A percentile compares a stretch with the other conserved stretches of the same genome.
These are phyloP conservation scores for Trichoderma sp. DNA, from an alignment of 2,329 filamentous ascomycete species.

Conservation along the genomic window DNA sequence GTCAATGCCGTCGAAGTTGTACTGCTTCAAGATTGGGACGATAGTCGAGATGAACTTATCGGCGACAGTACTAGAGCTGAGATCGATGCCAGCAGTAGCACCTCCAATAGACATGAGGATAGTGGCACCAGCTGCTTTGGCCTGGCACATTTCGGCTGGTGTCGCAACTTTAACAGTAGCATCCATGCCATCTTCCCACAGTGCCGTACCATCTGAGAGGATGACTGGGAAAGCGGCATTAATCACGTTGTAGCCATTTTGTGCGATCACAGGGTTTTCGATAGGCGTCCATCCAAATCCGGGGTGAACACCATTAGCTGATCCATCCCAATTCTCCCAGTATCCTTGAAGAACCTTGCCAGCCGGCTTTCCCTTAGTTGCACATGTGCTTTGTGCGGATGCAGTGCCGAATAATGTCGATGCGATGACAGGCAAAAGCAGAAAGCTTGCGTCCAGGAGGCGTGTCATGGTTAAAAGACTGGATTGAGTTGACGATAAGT, in stretches of 20 bases:
- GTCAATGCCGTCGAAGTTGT: conserved; percentile 42
- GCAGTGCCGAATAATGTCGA: conserved; percentile 21
- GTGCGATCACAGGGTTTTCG: conserved; percentile 30
- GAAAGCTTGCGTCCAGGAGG: conserved; percentile 24
- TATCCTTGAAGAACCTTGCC: conserved; percentile 40
- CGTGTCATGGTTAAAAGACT: conserved; percentile 19
- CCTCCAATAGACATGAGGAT: conserved; percentile 40
- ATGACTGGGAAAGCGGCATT: conserved; percentile 40
- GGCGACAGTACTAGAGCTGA: conserved; percentile 35
- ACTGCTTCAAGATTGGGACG: conserved; percentile 38
- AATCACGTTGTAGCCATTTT: conserved; percentile 40
- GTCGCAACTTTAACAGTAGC: conserved; percentile 33
- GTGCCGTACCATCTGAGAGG: conserved; percentile 35
- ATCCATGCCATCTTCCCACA: conserved; percentile 39
- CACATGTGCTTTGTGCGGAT: conserved; percentile 30
- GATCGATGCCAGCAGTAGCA: conserved; percentile 37
- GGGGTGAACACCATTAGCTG: conserved; percentile 37
- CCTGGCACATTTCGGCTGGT: conserved; percentile 37
- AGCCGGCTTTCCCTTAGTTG: conserved; percentile 35
- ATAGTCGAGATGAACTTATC: conserved; percentile 39
- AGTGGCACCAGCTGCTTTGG: conserved; percentile 38
- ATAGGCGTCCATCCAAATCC: conserved; percentile 38
- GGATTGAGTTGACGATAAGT: neutral
- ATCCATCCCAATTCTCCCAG: conserved; percentile 42
- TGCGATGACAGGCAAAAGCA: conserved; percentile 23